These are phyloP conservation scores for Pichia sp. DNA, from an alignment of 1,139 yeast species.

Conservation along the genomic window DNA sequence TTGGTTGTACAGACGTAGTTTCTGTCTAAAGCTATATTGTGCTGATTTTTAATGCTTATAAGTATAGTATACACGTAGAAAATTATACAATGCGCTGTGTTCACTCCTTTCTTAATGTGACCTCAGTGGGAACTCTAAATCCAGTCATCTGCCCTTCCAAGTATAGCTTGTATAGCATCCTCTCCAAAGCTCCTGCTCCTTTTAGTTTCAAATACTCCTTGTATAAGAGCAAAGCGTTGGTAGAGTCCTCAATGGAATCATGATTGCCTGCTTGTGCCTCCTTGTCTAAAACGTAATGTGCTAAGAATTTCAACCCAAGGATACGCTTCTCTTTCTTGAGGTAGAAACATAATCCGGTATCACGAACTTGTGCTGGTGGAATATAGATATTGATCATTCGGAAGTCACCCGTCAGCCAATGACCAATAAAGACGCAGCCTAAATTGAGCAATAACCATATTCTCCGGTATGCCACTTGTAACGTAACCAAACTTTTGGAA, in stretches of 20 bases:
- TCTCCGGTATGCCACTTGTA: constrained; percentile 80
- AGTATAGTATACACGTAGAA: neutral
- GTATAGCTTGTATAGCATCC: constrained; percentile 58
- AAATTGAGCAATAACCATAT: constrained; percentile 82
- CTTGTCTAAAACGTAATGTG: constrained; percentile 67
- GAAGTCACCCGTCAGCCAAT: constrained; percentile 87
- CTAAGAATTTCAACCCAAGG: constrained; percentile 81
- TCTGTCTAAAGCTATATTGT: no score
- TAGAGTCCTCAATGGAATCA: constrained; percentile 95
- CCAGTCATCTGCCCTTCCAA: constrained; percentile 62
- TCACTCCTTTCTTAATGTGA: constrained; percentile 5
- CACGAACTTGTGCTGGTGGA: constrained; percentile 78
- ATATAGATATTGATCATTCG: constrained; percentile 88
- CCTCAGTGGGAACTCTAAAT: constrained; percentile 47
- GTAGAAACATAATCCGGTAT: constrained; percentile 77
- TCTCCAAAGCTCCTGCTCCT: constrained; percentile 52
- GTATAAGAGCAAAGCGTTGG: constrained; percentile 74
- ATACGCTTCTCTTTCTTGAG: constrained; percentile 65
- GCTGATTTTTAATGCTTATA: no score
- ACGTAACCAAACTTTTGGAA: constrained; percentile 63
- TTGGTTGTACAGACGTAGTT: no score
- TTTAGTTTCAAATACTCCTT: constrained; percentile 60
- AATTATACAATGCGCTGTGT: neutral
- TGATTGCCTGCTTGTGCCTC: constrained; percentile 90
- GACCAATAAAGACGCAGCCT: constrained; percentile 94